Percentiles rank a stretch among this genome's conserved stretches.
Conservation (phyloP, 768 basidiomycete species). For the Coprinopsis marcescibilis region DNA sequence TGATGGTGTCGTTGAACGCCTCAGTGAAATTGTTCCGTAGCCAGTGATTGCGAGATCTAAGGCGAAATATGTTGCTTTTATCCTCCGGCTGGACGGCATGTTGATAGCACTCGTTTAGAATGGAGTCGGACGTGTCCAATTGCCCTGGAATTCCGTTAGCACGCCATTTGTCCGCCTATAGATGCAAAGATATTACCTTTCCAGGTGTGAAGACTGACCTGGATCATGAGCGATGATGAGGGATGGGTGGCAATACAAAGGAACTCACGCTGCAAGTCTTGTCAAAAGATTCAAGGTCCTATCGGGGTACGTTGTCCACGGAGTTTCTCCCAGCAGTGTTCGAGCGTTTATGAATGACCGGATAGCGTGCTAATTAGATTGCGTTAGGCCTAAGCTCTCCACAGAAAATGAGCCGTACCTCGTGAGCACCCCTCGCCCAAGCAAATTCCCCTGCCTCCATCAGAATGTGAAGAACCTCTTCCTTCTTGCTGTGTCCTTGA, state of each 20-base stretch:
- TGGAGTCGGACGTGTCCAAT: slow-evolving; percentile 43
- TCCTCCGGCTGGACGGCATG: slow-evolving; percentile 48
- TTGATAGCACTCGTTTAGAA: slow-evolving; percentile 49
- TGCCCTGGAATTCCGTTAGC: slow-evolving; percentile 36
- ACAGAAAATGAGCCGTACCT: slow-evolving; percentile 33
- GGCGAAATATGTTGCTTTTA: slow-evolving; percentile 47
- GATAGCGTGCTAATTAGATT: slow-evolving; percentile 43
- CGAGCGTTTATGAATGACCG: slow-evolving; percentile 58
- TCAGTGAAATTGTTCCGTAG: slow-evolving; percentile 49
- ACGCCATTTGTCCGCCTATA: background rate
- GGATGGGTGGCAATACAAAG: background rate
- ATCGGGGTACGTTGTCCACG: slow-evolving; percentile 44
- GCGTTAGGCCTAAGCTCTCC: background rate
- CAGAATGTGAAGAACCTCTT: slow-evolving; percentile 53
- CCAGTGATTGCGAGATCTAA: slow-evolving; percentile 62
- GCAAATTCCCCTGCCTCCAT: slow-evolving; percentile 69
- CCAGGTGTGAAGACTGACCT: slow-evolving; percentile 56
- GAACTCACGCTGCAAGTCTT: slow-evolving; percentile 56
- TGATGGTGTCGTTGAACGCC: slow-evolving; percentile 53
- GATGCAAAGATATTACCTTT: slow-evolving; percentile 34
- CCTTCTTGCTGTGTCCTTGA: slow-evolving; percentile 53
- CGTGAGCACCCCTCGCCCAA: slow-evolving; percentile 68
- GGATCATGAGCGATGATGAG: background rate
- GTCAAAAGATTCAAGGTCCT: slow-evolving; percentile 50
- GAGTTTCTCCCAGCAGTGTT: slow-evolving; percentile 44